Base-by-base conservation (phyloP, 1,139 yeast species). In the Taiozyma sp. region DNA sequence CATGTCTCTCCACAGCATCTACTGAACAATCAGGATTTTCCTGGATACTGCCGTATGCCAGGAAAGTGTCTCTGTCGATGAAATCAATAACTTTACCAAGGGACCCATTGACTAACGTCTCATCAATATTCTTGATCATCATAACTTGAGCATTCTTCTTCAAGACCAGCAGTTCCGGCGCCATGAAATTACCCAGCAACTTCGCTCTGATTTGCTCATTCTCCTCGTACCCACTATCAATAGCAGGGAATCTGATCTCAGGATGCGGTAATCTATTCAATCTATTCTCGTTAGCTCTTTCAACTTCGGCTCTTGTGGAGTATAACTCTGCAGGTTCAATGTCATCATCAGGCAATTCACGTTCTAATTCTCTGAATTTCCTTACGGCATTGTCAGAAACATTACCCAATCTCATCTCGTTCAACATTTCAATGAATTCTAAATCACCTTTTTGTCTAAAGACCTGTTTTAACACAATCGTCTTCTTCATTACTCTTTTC, bases 71-170 rank as follows among this genome's bases (percentile, higher is more conserved):
- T 22, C 79, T 79, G 51, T 78, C 81, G 64, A 86, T 72, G 61
- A 93, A 92, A 51, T 82, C 96, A 30, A 91, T 68, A 2, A 93
- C 92, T 55, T 79, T 85, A 0, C 99, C 99, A 45, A 93, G 71
- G 0, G 97, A 84, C 0, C 99, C 99, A 68, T 93, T 93, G 5
- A 95, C 99, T 45, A 93, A 74, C 0, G 87, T 81, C 28, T 84
- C 90, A 66, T 92, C 97, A 52, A 88, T 77, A 65, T 93, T 95
- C 67, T 93, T 93, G 54, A 93, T 80, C 76, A 95, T 84, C 99
- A 93, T 95, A 0, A 93, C 99, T 69, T 93, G 99, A 0, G 97
- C 93, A 41, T 92, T 92, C 47, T 78, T 76, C 62, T 91, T 92
- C 59, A 93, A 71, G 13, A 73, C 73, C 24, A 93, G 67, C 34